Conservation (phyloP, 495 filamentous ascomycete species). For the Penicillium fimorum region DNA sequence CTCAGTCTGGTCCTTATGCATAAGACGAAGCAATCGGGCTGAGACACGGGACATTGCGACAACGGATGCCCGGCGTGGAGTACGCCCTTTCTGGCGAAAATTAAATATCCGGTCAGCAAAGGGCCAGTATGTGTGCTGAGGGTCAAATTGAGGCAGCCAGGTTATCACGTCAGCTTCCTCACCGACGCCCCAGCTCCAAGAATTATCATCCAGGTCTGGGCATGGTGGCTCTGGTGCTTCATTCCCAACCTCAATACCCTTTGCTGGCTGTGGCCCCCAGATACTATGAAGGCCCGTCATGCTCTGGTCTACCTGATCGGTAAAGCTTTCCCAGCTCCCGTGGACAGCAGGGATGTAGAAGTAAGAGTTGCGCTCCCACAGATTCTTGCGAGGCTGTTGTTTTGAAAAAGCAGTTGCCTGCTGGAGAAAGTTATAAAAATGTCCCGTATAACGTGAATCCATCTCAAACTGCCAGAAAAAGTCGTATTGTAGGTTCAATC, state of each 20-base stretch:
- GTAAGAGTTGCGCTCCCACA: not conserved
- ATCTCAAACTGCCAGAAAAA: no score
- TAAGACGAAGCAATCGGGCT: not conserved
- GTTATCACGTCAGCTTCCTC: not conserved
- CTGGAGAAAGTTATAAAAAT: no score
- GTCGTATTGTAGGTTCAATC: no score
- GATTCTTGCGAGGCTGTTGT: not conserved
- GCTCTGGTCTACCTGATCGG: not conserved
- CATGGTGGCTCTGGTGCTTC: not conserved
- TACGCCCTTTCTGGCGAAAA: not conserved
- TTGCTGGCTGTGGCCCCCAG: not conserved
- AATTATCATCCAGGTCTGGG: not conserved
- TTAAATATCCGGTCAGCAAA: not conserved
- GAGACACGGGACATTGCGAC: not conserved
- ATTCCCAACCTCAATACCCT: not conserved
- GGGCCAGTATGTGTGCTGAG: not conserved
- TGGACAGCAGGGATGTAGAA: not conserved
- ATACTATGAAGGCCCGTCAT: not conserved
- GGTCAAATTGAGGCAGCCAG: not conserved
- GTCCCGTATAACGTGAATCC: no score
- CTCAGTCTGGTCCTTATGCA: not conserved
- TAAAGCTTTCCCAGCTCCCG: not conserved
- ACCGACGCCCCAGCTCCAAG: not conserved
- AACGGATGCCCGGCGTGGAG: not conserved
- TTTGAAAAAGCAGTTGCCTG: not conserved